A percentile compares a stretch with the other conserved stretches of the same genome.
These are phyloP conservation scores for Solanum habrochaites DNA, from an alignment of 257 asterid genomes.

Conservation along the genomic window DNA sequence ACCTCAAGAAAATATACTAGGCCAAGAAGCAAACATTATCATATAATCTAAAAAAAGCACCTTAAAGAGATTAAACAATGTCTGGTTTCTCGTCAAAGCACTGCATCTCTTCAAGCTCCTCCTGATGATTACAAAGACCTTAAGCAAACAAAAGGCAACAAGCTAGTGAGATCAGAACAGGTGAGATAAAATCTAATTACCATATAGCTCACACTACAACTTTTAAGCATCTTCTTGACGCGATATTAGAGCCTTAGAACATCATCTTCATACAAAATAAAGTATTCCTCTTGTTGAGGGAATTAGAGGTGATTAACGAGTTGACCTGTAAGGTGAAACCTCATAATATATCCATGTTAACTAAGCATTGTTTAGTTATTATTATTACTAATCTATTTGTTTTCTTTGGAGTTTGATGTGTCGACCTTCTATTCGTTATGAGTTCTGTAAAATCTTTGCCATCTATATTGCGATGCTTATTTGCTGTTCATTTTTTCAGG, in stretches of 20 bases:
- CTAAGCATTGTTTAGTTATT: background rate
- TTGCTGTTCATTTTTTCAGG: constrained; percentile 10
- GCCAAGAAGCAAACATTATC: background rate
- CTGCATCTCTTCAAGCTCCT: constrained; percentile 95
- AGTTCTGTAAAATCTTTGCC: background rate
- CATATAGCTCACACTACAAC: background rate
- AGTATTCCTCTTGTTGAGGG: background rate
- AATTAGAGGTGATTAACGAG: background rate
- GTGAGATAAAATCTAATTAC: background rate
- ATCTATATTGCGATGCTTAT: background rate
- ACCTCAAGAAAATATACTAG: background rate
- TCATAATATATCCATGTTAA: background rate
- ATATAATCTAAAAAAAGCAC: constrained; percentile 22
- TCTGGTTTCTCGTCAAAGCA: constrained; percentile 81
- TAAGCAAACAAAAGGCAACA: constrained; percentile 13
- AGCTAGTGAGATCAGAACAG: constrained; percentile 1
- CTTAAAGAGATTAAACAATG: constrained; percentile 88
- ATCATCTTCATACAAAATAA: background rate
- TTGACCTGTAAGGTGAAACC: background rate
- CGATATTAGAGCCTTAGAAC: background rate
- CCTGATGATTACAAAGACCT: constrained; percentile 81
- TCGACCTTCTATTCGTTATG: background rate
- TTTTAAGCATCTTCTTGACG: background rate
- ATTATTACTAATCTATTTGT: background rate
- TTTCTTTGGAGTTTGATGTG: background rate